A percentile compares a stretch with the other conserved stretches of the same genome.
These are phyloP conservation scores for Trifolium dubium DNA, from an alignment of 306 rosid genomes.

Conservation along the genomic window DNA sequence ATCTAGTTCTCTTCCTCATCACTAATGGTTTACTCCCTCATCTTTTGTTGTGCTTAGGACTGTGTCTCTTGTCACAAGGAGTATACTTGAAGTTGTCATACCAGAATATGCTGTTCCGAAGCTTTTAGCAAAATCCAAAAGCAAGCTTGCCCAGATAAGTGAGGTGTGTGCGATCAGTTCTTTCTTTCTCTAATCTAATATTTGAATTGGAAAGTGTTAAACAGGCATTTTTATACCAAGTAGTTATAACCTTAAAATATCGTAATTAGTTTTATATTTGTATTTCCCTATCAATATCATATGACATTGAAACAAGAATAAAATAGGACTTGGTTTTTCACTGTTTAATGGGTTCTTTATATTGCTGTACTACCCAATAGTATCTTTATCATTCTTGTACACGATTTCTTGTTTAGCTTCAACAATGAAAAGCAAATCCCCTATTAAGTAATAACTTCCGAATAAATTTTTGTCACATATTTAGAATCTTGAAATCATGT, in stretches of 20 bases:
- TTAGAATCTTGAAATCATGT: constrained; percentile 21
- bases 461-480: not conserved
- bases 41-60: constrained; percentile 53
- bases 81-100: constrained; percentile 92
- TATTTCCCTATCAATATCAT: not conserved
- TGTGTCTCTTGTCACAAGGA: constrained; percentile 91
- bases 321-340: not conserved
- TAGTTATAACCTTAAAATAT: constrained; percentile 1
- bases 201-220: constrained; percentile 30
- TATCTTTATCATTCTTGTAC: not conserved
- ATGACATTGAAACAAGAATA: constrained; percentile 22
- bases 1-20: constrained; percentile 25
- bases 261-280: not conserved
- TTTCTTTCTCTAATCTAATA: constrained; percentile 22
- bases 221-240: constrained; percentile 21
- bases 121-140: constrained; percentile 86
- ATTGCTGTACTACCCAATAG: constrained; percentile 9
- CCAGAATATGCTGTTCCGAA: constrained; percentile 91
- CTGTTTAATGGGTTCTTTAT: constrained; percentile 7
- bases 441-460: constrained; percentile 2
- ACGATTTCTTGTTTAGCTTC: constrained; percentile 9
- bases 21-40: constrained; percentile 4
- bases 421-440: constrained; percentile 9
- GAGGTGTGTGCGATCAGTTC: constrained; percentile 65
- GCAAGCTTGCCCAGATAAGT: constrained; percentile 93